phyloP scores from a whole-genome alignment of 2,329 filamentous ascomycete genomes.

The Colletotrichum sp. region DNA sequence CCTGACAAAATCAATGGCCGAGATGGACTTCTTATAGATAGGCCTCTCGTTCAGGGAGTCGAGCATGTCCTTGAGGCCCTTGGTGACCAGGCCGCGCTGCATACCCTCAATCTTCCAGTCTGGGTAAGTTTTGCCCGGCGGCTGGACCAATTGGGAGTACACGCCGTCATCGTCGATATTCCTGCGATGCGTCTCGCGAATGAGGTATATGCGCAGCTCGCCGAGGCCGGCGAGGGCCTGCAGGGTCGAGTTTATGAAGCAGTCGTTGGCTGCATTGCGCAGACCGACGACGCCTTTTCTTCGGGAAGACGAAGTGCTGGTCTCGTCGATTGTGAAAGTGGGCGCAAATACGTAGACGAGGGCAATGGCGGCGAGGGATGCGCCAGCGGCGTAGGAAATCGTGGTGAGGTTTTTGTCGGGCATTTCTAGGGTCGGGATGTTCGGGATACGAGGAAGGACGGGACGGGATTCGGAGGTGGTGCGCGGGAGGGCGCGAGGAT shows the following conservation, averaged over 20 bases:
- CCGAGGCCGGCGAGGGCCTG: slow-evolving; percentile 91
- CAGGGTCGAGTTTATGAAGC: slow-evolving; percentile 95
- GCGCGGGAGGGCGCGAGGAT: background rate
- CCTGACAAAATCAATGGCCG: slow-evolving; percentile 81
- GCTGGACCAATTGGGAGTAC: slow-evolving; percentile 69
- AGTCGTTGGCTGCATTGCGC: slow-evolving; percentile 91
- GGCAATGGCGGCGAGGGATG: slow-evolving; percentile 91
- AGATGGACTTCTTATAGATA: slow-evolving; percentile 92
- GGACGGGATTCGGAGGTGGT: background rate
- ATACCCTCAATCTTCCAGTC: slow-evolving; percentile 70
- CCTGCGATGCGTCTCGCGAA: slow-evolving; percentile 86
- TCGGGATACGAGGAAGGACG: background rate
- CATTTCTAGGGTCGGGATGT: slow-evolving; percentile 52
- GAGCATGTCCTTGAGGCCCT: slow-evolving; percentile 89
- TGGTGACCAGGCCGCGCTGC: slow-evolving; percentile 83
- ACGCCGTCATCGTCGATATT: slow-evolving; percentile 78
- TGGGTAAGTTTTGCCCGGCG: slow-evolving; percentile 48
- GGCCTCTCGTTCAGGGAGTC: slow-evolving; percentile 93
- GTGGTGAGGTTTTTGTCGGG: slow-evolving; percentile 83
- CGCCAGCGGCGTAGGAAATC: slow-evolving; percentile 92
- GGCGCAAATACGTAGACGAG: slow-evolving; percentile 97
- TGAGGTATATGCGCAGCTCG: slow-evolving; percentile 89
- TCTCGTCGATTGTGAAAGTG: slow-evolving; percentile 93
- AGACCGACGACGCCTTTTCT: slow-evolving; percentile 91
- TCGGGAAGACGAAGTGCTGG: slow-evolving; percentile 70